Conservation (phyloP, 139 green algal genomes). For the Closterium sp. region DNA sequence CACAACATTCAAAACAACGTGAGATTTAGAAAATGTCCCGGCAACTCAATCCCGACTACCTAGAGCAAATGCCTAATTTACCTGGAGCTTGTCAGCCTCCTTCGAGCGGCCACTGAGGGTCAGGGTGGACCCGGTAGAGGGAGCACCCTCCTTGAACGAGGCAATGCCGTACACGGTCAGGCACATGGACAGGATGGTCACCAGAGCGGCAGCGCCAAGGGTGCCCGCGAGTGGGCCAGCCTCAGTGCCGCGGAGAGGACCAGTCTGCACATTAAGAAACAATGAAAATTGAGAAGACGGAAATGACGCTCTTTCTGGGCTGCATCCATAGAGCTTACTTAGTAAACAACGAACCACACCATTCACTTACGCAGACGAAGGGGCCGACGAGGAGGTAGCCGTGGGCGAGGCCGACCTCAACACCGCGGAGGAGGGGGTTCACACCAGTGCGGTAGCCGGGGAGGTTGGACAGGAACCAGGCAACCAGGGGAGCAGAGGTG, state of each 20-base stretch:
- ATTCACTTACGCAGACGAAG: conserved; percentile 72
- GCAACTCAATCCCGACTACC: too few relatives aligned
- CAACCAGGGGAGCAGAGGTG: conserved; percentile 86
- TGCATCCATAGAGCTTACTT: too few relatives aligned
- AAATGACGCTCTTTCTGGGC: too few relatives aligned
- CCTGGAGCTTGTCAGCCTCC: conserved; percentile 66
- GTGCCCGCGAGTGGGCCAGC: conserved; percentile 51
- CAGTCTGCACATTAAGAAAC: neutral
- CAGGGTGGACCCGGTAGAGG: conserved; percentile 73
- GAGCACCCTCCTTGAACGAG: conserved; percentile 76
- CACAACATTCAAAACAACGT: too few relatives aligned
- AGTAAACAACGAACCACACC: neutral
- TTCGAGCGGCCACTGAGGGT: conserved; percentile 74
- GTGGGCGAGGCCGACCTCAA: conserved; percentile 97
- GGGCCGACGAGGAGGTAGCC: conserved; percentile 91
- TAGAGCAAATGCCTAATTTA: too few relatives aligned
- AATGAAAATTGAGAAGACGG: too few relatives aligned
- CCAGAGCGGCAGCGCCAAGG: conserved; percentile 82
- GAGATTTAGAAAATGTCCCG: too few relatives aligned
- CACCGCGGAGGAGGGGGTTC: conserved; percentile 86
- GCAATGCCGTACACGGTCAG: conserved; percentile 88
- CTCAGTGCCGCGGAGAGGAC: neutral
- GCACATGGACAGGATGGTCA: conserved; percentile 74
- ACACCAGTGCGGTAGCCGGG: conserved; percentile 93
- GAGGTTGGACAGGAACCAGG: conserved; percentile 90